phyloP scores from a whole-genome alignment of 179 eudicot genomes.

The Beta lomatogona region DNA sequence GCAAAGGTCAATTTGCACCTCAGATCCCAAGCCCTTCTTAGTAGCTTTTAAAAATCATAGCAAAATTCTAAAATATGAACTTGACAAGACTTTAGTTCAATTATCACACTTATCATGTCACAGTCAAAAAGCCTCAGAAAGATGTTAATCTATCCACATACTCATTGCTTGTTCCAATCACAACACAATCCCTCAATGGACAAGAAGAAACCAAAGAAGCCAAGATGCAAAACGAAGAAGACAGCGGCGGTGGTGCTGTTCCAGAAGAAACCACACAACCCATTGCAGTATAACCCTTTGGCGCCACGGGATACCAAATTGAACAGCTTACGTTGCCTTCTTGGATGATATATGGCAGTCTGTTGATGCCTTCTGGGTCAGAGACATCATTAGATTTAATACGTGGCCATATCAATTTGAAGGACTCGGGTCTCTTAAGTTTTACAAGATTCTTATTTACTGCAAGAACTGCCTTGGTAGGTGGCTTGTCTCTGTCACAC shows the following conservation, averaged over 20 bases:
- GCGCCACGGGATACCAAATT: constrained; percentile 96
- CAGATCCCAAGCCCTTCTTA: neutral
- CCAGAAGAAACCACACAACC: constrained; percentile 96
- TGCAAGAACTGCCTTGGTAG: constrained; percentile 91
- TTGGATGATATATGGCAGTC: constrained; percentile 11
- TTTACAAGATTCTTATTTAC: constrained; percentile 84
- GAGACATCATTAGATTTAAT: constrained; percentile 32
- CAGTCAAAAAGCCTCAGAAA: neutral
- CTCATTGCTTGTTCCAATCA: constrained; percentile 48
- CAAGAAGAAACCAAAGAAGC: constrained; percentile 84
- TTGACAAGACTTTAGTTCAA: neutral
- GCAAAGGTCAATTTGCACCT: neutral
- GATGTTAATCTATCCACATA: constrained; percentile 40
- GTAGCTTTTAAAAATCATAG: neutral
- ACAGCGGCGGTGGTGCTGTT: constrained; percentile 60
- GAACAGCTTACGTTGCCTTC: constrained; percentile 49
- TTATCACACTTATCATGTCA: neutral
- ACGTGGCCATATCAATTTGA: constrained; percentile 79
- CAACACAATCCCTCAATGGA: constrained; percentile 79
- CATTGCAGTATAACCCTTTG: constrained; percentile 85
- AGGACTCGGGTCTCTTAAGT: constrained; percentile 84
- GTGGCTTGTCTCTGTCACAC: constrained; percentile 84
- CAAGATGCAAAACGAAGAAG: constrained; percentile 80
- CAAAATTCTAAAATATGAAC: neutral
- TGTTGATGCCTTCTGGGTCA: constrained; percentile 36